Conservation (phyloP, 139 green algal species). For the Chlorella sp. region DNA sequence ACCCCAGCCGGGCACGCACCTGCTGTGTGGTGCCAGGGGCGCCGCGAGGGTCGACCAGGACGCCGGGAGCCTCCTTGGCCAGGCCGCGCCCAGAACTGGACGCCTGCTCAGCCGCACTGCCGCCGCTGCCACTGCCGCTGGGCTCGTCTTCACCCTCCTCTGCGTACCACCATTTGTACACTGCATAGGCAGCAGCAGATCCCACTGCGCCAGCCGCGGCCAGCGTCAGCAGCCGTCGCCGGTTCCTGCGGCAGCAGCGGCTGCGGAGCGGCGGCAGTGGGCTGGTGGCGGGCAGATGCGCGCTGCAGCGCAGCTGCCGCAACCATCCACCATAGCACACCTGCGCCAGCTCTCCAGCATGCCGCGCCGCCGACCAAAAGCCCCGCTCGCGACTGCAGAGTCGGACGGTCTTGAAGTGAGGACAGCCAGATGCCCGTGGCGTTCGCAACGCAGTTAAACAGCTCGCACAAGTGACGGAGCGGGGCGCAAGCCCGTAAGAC, state of each 20-base stretch:
- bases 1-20: not conserved
- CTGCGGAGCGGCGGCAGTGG: not conserved
- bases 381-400: too few relatives aligned
- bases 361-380: too few relatives aligned
- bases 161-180: slow-evolving; percentile 25
- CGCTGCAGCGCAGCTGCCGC: too few relatives aligned
- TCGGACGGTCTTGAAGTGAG: too few relatives aligned
- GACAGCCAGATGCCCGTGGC: too few relatives aligned
- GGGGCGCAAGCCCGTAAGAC: too few relatives aligned
- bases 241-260: slow-evolving; percentile 20
- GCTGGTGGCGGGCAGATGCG: too few relatives aligned
- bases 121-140: too few relatives aligned
- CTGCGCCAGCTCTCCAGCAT: slow-evolving; percentile 12
- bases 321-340: not conserved
- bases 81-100: not conserved
- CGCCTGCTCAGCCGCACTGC: not conserved
- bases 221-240: not conserved
- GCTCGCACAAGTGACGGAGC: too few relatives aligned
- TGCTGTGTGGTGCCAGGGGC: not conserved
- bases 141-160: not conserved
- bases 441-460: too few relatives aligned
- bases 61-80: not conserved
- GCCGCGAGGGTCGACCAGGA: slow-evolving; percentile 19
- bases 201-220: slow-evolving; percentile 27
- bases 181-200: slow-evolving; percentile 30